Base-by-base conservation (phyloP, 257 asterid genomes). In the Perilla frutescens region DNA sequence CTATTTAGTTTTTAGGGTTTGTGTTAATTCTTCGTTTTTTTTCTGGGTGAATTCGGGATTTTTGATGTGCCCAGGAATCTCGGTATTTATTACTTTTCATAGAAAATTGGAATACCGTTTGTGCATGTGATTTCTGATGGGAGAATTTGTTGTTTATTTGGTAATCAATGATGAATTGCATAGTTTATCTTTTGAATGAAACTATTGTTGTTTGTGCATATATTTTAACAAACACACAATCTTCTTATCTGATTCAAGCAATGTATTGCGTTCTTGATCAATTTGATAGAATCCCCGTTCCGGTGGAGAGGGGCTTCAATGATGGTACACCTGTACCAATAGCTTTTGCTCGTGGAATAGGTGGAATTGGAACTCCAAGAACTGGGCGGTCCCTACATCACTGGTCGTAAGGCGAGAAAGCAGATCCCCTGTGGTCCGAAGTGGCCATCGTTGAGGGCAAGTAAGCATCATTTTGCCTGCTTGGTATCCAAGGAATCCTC, bases 401-500 rank as follows among this genome's bases (percentile, higher is more conserved):
- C 68, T 55, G 32, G 41, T 45, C 12, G 62, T 55, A 14, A 89
- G 88, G 71, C 81, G 73, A 44, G 87, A 87, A 62, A 86, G 82
- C 62, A 20, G 62, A 62, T 77, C 90, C 8, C 94, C 90, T n/a
- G n/a, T n/a, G 12, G 36, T 72, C 12, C 75, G 86, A 74, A 66
- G 73, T 70, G 77, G 78, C 74, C 82, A 84, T 50, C 85, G 86
- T 15, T 75, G 81, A 58, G 87, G 85, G 32, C 87, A 81, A 55
- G 79, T 70, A 7, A 75, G 83, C 55, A 75, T 69, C 64, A 73
- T 77, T 31, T 78, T 91, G 76, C 96, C 96, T 20, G 55, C 79
- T 61, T 91, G 97, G 97, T 89, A 89, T 60, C 93, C 90, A 31
- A 84, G 96, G 66, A 84, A 61, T 11, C 96, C 97, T 36, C 80